Evolutionary conservation across 2,329 filamentous ascomycete species (phyloP), one percentile per base, ranked within the genome.

Genomic region (Ustilaginoidea virens): DNA sequence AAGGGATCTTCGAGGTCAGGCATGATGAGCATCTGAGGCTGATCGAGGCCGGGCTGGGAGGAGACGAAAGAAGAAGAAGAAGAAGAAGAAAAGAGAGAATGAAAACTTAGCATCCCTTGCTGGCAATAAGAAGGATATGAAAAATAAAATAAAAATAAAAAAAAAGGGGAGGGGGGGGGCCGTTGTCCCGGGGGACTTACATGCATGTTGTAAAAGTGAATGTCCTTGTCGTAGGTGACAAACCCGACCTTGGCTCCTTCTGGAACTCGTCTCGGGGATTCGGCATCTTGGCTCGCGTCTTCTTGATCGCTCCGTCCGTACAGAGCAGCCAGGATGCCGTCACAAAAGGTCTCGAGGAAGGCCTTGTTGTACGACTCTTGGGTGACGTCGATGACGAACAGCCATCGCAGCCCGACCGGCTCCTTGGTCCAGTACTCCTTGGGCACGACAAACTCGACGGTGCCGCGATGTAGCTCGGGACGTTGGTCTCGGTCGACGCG

Each of bases 391-490:
- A 98, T 80, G 37, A 94, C 53, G 52, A 98, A 98, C 8, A 98
- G 60, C 70, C 79, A 92, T 34, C 78, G 74, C 43, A 96, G 52
- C 15, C 82, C 85, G 10, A 90, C 80, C 1, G 90, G 90, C 49
- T 92, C 79, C 52, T 87, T 90, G 15, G 83, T 87, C 82, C 86
- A 98, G 57, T 98, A 98, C 56, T 98, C 90, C 58, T 94, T 96
- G 11, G 90, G 90, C 10, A 98, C 92, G 35, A 90, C 66, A 48
- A 92, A 98, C 49, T 98, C 90, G 25, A 96, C 87, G 0, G 90
- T 96, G 21, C 90, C 90, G 32, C 82, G 70, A 44, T 77, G 81
- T 43, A 98, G 63, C 56, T 98, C 90, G 0, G 87, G 86, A 29
- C 90, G 69, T 48, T 92, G 80, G 47, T 86, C 70, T 27, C 90